Evolutionary conservation across 768 basidiomycete species (phyloP).

Genomic region (Hygrophoropsis aurantiaca): DNA sequence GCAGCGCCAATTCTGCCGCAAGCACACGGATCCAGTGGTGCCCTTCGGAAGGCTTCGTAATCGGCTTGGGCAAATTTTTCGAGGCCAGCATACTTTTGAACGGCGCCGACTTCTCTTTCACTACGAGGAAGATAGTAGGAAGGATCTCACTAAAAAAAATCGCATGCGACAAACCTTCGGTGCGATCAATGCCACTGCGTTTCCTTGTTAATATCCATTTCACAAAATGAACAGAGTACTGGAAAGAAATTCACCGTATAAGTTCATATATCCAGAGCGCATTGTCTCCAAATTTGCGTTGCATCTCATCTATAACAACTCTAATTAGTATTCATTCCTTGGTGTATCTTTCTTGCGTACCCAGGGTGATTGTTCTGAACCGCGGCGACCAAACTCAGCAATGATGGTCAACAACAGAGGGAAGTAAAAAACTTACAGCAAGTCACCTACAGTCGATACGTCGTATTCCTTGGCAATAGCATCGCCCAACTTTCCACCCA

Average conservation of each 20-base stretch:
- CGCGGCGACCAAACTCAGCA: neutral
- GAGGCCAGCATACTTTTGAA: constrained; percentile 94
- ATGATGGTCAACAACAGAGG: neutral
- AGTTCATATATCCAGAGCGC: constrained; percentile 93
- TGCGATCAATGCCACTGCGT: constrained; percentile 78
- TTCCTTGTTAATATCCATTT: neutral
- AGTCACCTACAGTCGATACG: constrained; percentile 85
- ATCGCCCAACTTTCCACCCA: constrained; percentile 93
- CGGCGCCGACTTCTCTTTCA: constrained; percentile 77
- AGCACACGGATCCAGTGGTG: constrained; percentile 91
- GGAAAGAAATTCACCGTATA: constrained; percentile 55
- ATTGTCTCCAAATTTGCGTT: constrained; percentile 76
- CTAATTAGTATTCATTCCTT: constrained; percentile 8
- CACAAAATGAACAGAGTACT: neutral
- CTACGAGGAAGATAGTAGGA: constrained; percentile 37
- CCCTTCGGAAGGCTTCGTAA: constrained; percentile 73
- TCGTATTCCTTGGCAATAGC: constrained; percentile 87
- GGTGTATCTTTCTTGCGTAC: too few relatives aligned
- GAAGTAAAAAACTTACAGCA: constrained; percentile 59
- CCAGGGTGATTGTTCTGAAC: constrained; percentile 56
- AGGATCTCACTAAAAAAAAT: constrained; percentile 1
- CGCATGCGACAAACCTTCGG: constrained; percentile 60
- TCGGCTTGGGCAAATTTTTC: constrained; percentile 86
- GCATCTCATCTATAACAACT: constrained; percentile 64
- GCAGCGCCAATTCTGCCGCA: constrained; percentile 83